These are phyloP conservation scores for Bertia moriformis DNA, from an alignment of 2,329 filamentous ascomycete genomes.

Conservation along the genomic window DNA sequence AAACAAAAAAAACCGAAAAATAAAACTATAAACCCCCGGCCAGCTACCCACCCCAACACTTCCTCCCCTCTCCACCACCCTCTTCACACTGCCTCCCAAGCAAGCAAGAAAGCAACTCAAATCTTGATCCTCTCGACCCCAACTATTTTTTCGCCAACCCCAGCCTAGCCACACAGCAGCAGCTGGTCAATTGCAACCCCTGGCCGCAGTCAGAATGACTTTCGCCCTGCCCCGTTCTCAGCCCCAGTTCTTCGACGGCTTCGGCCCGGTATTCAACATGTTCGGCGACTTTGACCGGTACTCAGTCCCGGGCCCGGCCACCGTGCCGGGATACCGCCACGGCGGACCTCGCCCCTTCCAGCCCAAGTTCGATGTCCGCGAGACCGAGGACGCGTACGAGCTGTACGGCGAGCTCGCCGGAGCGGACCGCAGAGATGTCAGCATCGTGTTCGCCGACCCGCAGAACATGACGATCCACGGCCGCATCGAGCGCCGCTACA, in stretches of 20 bases:
- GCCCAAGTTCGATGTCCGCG: constrained; percentile 67
- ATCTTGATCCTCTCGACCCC: neutral
- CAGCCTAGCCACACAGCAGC: neutral
- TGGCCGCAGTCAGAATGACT: too few relatives aligned
- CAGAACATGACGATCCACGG: constrained; percentile 62
- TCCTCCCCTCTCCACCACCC: neutral
- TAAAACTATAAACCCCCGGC: neutral
- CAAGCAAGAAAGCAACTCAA: neutral
- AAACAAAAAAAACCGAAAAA: too few relatives aligned
- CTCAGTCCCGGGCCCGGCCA: constrained; percentile 19
- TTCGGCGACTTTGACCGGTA: constrained; percentile 50
- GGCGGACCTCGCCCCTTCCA: constrained; percentile 40
- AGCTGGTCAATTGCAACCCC: too few relatives aligned
- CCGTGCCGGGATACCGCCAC: constrained; percentile 4
- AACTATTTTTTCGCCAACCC: neutral
- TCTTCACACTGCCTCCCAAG: neutral
- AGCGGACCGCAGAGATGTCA: constrained; percentile 57
- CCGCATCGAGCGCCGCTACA: constrained; percentile 48
- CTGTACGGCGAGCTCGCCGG: constrained; percentile 71
- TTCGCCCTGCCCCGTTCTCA: neutral
- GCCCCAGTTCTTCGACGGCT: constrained; percentile 25
- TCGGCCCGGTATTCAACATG: constrained; percentile 47
- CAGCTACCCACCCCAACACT: neutral
- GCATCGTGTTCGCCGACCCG: constrained; percentile 65
- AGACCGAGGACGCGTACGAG: constrained; percentile 55